Percentiles rank a stretch among this genome's conserved stretches.
phyloP scores from a whole-genome alignment of 2,329 filamentous ascomycete genomes.

The Trichoderma pleuroti region DNA sequence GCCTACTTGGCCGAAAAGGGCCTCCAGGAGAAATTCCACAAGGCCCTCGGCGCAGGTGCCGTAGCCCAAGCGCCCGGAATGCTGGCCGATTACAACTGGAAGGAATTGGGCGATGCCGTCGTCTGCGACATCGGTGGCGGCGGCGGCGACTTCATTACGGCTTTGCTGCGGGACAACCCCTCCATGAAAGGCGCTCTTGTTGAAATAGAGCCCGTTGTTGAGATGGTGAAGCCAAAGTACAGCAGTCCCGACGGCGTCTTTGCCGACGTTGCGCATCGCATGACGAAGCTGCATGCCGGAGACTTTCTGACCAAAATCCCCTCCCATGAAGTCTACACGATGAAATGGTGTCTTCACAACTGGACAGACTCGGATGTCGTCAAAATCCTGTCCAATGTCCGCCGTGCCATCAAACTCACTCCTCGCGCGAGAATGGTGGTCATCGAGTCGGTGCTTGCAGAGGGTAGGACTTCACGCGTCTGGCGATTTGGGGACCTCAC shows the following conservation, averaged over 20 bases:
- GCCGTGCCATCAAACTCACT: conserved; percentile 29
- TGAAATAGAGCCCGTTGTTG: conserved; percentile 36
- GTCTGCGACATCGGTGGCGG: conserved; percentile 42
- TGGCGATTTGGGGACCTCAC: conserved; percentile 39
- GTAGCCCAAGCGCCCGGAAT: conserved; percentile 38
- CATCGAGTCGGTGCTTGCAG: conserved; percentile 36
- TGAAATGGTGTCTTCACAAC: conserved; percentile 43
- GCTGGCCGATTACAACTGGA: conserved; percentile 41
- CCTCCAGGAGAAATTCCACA: conserved; percentile 34
- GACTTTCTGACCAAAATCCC: conserved; percentile 39
- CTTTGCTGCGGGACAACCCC: conserved; percentile 31
- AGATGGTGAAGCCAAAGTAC: conserved; percentile 29
- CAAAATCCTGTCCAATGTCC: conserved; percentile 29
- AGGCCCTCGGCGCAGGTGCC: conserved; percentile 37
- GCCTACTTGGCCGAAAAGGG: conserved; percentile 35
- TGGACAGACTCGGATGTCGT: conserved; percentile 36
- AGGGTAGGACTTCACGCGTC: conserved; percentile 31
- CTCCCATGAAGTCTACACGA: conserved; percentile 28
- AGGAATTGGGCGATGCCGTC: conserved; percentile 31
- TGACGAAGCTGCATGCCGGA: conserved; percentile 30
- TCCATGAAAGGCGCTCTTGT: conserved; percentile 35
- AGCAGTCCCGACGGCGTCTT: conserved; percentile 29
- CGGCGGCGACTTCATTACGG: conserved; percentile 35
- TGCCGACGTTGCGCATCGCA: conserved; percentile 31
- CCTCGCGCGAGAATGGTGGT: conserved; percentile 33